Evolutionary conservation across 2,329 filamentous ascomycete genomes (phyloP), one percentile per base, ranked within the genome.

Genomic region (Paramyrothecium sp.): DNA sequence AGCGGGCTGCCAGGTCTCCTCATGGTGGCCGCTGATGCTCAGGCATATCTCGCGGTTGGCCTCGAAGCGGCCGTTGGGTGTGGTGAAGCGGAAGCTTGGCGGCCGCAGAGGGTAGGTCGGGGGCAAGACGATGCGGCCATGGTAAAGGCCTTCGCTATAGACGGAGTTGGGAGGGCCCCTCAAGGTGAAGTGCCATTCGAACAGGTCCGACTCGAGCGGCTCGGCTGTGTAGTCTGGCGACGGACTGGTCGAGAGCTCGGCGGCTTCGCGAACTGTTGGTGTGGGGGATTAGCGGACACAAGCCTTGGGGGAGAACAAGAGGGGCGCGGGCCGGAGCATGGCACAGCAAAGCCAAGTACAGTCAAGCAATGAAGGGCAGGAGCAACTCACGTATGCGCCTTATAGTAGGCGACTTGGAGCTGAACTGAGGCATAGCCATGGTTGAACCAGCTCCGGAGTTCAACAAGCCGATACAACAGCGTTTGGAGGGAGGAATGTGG

Each of bases 171-270:
- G 94, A 0, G 94, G 93, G 0, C 95, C 95, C 54, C 89, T 87
- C n/a, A 99, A 82, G 0, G 95, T 99, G 77, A 98, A 99, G 79
- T 99, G 95, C 95, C 95, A 99, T 76, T 98, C 93, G 76, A 97
- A 97, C 55, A 99, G 87, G 75, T 98, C 92, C 33, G 86, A 81
- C 70, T 98, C 94, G 60, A 94, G 85, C 0, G 95, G 95, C 3
- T 88, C 81, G 46, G 94, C 95, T 65, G 89, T 86, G 75, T 94
- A 96, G 77, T 97, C 92, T 55, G 90, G 81, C 2, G 91, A 95
- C 4, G 94, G 92, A 41, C 89, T 84, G 58, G 81, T 82, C 59
- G 91, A 87, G 56, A 99, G 85, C 72, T 98, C 95, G 58, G 89
- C 83, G 57, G 94, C 93, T 86, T 98, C 95, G 75, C 91, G 92